phyloP scores from a whole-genome alignment of 208 protist species.

The Leishmania guyanensis region DNA sequence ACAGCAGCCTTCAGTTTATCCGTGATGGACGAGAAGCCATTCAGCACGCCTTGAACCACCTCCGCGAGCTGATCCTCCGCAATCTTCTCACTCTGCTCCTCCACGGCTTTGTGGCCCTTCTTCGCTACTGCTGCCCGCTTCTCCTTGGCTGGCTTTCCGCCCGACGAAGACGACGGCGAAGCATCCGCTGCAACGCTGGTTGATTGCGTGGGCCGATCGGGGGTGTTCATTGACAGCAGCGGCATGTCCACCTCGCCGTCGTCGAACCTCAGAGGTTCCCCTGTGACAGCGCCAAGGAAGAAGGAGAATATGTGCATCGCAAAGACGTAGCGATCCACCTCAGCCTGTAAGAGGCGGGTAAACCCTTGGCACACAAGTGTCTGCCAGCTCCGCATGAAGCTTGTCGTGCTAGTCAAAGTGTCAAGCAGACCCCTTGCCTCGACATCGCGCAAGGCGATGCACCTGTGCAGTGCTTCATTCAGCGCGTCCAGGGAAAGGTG shows the following conservation, averaged over 20 bases:
- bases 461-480: conserved; percentile 46
- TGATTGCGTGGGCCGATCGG: conserved; percentile 21
- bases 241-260: conserved; percentile 61
- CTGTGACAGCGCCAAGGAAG: conserved; percentile 64
- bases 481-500: conserved; percentile 63
- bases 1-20: conserved; percentile 43
- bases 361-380: conserved; percentile 62
- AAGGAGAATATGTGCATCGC: conserved; percentile 64
- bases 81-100: conserved; percentile 50
- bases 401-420: conserved; percentile 47
- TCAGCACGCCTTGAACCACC: conserved; percentile 40
- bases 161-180: conserved; percentile 7
- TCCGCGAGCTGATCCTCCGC: conserved; percentile 66
- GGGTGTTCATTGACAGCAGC: conserved; percentile 11
- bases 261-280: conserved; percentile 66
- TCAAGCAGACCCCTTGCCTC: conserved; percentile 56
- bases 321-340: conserved; percentile 69
- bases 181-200: neutral
- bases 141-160: conserved; percentile 38
- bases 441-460: conserved; percentile 38
- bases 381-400: conserved; percentile 71
- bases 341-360: conserved; percentile 51
- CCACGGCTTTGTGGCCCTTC: conserved; percentile 40
- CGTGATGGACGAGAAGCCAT: conserved; percentile 33
- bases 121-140: conserved; percentile 47